These are phyloP conservation scores for Trifolium repens DNA, from an alignment of 306 rosid species.

Conservation along the genomic window DNA sequence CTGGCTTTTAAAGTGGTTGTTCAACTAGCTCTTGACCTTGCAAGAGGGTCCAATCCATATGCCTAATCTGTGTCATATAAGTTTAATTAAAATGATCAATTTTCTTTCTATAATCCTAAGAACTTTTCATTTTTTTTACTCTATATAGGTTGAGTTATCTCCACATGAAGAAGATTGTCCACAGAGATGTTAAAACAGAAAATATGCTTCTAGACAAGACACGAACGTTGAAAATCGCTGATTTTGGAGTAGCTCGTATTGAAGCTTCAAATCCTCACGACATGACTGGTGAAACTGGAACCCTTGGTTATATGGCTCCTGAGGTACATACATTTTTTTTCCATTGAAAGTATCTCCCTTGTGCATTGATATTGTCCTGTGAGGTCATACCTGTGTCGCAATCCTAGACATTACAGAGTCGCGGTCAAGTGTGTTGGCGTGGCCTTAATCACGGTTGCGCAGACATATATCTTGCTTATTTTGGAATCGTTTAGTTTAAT, in stretches of 20 bases:
- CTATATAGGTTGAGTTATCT: constrained; percentile 89
- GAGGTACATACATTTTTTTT: constrained; percentile 66
- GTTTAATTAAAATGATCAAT: constrained; percentile 17
- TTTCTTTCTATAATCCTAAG: constrained; percentile 40
- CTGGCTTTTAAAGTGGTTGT: constrained; percentile 96
- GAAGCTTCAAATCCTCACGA: constrained; percentile 99
- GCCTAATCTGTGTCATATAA: constrained; percentile 48
- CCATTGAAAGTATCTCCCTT: constrained; percentile 4
- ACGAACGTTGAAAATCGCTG: constrained; percentile 87
- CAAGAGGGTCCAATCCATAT: constrained; percentile 79
- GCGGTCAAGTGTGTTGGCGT: background rate
- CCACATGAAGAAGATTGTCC: constrained; percentile 86
- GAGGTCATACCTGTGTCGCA: background rate
- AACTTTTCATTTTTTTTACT: constrained; percentile 8
- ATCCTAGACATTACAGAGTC: background rate
- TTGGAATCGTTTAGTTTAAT: constrained; percentile 26
- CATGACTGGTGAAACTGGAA: constrained; percentile 99
- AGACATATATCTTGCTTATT: constrained; percentile 18
- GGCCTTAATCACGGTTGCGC: background rate
- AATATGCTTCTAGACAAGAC: constrained; percentile 98
- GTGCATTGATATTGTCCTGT: constrained; percentile 15
- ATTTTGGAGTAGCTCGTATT: constrained; percentile 98
- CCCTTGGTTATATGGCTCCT: constrained; percentile 96
- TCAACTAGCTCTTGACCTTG: constrained; percentile 97
- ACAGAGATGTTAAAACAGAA: constrained; percentile 98